These are phyloP conservation scores for Chaetoceros tenuissimus DNA, from an alignment of 108 stramenopile species.

Conservation along the genomic window DNA sequence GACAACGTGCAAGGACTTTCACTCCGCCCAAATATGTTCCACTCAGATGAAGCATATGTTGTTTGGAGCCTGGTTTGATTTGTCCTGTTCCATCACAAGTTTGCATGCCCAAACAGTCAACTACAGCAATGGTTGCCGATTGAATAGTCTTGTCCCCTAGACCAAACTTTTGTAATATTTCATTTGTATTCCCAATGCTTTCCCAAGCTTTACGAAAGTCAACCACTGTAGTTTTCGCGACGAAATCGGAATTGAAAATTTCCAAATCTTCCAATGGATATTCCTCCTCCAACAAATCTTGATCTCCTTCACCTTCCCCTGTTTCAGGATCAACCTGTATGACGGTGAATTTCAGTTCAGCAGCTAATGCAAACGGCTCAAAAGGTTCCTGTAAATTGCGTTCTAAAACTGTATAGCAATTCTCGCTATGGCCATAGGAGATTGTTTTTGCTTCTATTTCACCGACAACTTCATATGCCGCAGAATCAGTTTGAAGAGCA, in stretches of 20 bases:
- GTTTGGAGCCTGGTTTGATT: constrained; percentile 57
- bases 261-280: constrained; percentile 79
- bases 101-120: constrained; percentile 79
- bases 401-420: constrained; percentile 56
- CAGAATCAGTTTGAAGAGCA: constrained; percentile 43
- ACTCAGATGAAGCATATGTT: constrained; percentile 70
- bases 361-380: constrained; percentile 20
- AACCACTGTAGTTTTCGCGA: constrained; percentile 65
- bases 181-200: constrained; percentile 44
- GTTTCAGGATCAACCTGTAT: constrained; percentile 56
- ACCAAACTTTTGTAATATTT: constrained; percentile 80
- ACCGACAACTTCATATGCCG: constrained; percentile 32
- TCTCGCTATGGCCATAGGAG: constrained; percentile 51
- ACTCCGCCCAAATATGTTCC: constrained; percentile 73
- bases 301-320: constrained; percentile 58
- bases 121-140: constrained; percentile 67
- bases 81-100: constrained; percentile 70
- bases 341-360: constrained; percentile 54
- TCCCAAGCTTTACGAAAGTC: constrained; percentile 82
- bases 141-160: constrained; percentile 66
- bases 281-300: constrained; percentile 66
- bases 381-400: constrained; percentile 24
- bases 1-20: constrained; percentile 68
- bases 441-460: constrained; percentile 40
- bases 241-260: constrained; percentile 66